Evolutionary conservation across 768 basidiomycete species (phyloP).

Genomic region (Neoboletus brunneissimus): DNA sequence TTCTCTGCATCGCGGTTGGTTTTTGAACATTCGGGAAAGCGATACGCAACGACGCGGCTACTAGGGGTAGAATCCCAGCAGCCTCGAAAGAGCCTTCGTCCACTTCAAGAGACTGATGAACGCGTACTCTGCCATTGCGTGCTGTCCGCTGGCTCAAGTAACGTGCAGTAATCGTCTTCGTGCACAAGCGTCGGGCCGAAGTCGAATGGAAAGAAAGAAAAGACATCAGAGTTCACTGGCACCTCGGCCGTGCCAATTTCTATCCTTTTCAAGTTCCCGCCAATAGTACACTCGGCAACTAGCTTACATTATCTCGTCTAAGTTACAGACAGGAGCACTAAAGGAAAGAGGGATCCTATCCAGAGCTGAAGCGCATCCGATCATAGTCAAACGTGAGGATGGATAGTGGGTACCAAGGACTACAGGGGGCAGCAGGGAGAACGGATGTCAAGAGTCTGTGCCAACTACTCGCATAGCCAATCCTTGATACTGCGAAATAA

Average conservation of each 20-base stretch:
- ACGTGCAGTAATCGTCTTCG: conserved; percentile 21
- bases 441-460: not conserved
- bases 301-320: conserved; percentile 10
- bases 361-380: conserved; percentile 1
- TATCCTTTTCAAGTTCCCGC: not conserved
- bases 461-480: conserved; percentile 8
- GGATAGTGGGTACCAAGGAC: conserved; percentile 17
- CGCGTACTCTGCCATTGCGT: not conserved
- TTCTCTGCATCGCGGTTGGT: conserved; percentile 59
- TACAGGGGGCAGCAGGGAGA: conserved; percentile 5
- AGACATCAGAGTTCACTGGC: conserved; percentile 27
- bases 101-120: not conserved
- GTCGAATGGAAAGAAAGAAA: conserved; percentile 12
- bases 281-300: not conserved
- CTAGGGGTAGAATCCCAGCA: conserved; percentile 49
- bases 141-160: conserved; percentile 27
- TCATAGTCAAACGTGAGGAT: conserved; percentile 25
- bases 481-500: conserved; percentile 1
- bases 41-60: conserved; percentile 46
- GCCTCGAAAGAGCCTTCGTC: conserved; percentile 41
- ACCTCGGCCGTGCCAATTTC: conserved; percentile 7
- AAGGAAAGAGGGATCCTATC: conserved; percentile 1
- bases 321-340: conserved; percentile 11
- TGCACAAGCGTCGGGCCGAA: conserved; percentile 19
- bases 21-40: conserved; percentile 61